Evolutionary conservation across 2,329 filamentous ascomycete genomes (phyloP).

Genomic region (Diaporthe velutina): DNA sequence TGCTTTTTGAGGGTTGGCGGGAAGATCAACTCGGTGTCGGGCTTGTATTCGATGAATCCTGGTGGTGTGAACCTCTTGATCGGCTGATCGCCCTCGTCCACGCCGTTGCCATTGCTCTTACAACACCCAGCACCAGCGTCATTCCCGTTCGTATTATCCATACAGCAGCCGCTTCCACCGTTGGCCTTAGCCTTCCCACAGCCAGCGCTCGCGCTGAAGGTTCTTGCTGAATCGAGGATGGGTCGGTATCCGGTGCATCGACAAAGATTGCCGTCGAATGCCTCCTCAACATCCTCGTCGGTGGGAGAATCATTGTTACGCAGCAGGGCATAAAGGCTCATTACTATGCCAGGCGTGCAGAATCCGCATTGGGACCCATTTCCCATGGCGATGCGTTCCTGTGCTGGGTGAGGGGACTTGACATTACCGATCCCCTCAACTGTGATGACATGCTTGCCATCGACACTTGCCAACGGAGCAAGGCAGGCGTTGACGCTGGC

Average conservation of each 20-base stretch:
- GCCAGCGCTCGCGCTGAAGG: constrained; percentile 74
- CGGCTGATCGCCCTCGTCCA: constrained; percentile 62
- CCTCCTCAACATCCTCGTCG: constrained; percentile 90
- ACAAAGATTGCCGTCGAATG: constrained; percentile 96
- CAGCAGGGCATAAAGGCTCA: constrained; percentile 94
- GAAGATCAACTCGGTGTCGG: constrained; percentile 95
- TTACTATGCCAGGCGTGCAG: constrained; percentile 97
- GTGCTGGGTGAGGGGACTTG: constrained; percentile 86
- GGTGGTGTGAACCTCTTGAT: constrained; percentile 84
- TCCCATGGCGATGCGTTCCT: constrained; percentile 90
- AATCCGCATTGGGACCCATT: constrained; percentile 96
- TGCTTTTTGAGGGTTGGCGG: constrained; percentile 88
- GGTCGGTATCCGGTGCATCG: constrained; percentile 95
- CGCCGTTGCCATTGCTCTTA: constrained; percentile 65
- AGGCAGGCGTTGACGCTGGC: constrained; percentile 97
- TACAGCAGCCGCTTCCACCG: constrained; percentile 75
- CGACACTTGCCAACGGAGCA: constrained; percentile 90
- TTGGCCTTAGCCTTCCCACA: constrained; percentile 65
- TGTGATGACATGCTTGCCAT: constrained; percentile 98
- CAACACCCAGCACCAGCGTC: constrained; percentile 73
- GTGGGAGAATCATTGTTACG: constrained; percentile 85
- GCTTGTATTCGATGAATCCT: constrained; percentile 93
- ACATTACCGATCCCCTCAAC: constrained; percentile 95
- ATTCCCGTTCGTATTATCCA: constrained; percentile 70
- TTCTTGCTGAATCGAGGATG: constrained; percentile 93